phyloP scores from a whole-genome alignment of 306 rosid genomes.

The Trifolium repens region DNA sequence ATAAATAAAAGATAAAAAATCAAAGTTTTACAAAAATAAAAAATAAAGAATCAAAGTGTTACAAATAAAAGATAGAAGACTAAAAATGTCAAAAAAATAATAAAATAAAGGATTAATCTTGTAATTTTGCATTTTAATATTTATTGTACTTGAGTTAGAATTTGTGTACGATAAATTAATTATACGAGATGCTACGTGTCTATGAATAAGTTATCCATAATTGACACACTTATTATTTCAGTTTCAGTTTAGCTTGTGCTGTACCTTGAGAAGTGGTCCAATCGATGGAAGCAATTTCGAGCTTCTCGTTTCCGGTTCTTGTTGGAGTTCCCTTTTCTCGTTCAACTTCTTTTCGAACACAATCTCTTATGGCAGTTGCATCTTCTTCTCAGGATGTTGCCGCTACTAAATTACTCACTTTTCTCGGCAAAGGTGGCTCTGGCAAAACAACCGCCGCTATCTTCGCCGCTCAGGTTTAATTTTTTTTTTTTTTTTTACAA shows the following conservation, averaged over 20 bases:
- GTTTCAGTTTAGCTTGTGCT: not conserved
- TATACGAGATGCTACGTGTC: too few species aligned
- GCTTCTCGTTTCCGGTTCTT: conserved; percentile 43
- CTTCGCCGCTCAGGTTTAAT: conserved; percentile 83
- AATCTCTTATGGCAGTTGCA: conserved; percentile 38
- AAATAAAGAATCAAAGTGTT: too few species aligned
- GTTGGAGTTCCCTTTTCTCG: conserved; percentile 30
- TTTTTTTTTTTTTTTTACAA: not conserved
- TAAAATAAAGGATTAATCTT: too few species aligned
- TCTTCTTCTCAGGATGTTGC: conserved; percentile 44
- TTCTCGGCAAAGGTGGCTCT: conserved; percentile 96
- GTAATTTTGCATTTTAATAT: too few species aligned
- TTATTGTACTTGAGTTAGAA: too few species aligned
- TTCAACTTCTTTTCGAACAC: conserved; percentile 32
- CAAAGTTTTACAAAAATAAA: too few species aligned
- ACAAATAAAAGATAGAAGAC: too few species aligned
- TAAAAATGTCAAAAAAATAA: too few species aligned
- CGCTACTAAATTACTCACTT: conserved; percentile 70
- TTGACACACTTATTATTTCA: too few species aligned
- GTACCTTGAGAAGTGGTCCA: not conserved
- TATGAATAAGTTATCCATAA: too few species aligned
- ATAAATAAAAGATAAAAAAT: too few species aligned
- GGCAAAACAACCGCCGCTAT: conserved; percentile 91
- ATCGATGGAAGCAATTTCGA: conserved; percentile 43
- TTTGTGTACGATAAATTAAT: too few species aligned